Conservation (phyloP, 345 rosid species). For the Eucalyptus dawsonii region DNA sequence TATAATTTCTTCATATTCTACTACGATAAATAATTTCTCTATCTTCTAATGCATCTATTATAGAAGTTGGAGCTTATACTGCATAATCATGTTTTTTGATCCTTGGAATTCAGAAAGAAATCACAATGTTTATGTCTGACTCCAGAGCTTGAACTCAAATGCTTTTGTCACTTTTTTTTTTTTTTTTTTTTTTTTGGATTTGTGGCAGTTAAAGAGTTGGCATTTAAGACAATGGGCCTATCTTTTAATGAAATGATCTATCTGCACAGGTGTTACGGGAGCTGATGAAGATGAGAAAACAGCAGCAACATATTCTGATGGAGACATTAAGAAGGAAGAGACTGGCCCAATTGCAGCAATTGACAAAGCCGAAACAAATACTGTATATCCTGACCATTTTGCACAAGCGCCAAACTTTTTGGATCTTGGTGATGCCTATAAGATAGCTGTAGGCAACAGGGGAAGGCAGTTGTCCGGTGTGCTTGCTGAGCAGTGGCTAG, state of each 20-base stretch:
- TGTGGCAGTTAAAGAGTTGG: neutral
- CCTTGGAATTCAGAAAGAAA: neutral
- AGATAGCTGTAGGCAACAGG: conserved; percentile 46
- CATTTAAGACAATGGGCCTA: neutral
- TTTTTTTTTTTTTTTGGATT: neutral
- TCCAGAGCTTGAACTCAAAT: neutral
- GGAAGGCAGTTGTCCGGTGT: conserved; percentile 43
- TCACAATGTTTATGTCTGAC: neutral
- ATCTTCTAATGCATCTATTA: neutral
- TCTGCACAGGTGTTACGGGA: conserved; percentile 22
- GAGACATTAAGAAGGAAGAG: conserved; percentile 1
- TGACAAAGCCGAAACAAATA: conserved; percentile 27
- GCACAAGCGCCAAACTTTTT: conserved; percentile 17
- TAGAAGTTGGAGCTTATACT: neutral
- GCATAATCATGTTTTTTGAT: neutral
- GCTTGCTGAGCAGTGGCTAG: conserved; percentile 54
- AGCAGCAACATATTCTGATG: conserved; percentile 10
- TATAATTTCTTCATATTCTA: neutral
- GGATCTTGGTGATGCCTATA: conserved; percentile 86
- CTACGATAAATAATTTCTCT: neutral
- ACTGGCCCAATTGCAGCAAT: conserved; percentile 1
- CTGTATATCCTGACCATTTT: conserved; percentile 17
- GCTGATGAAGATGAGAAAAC: conserved; percentile 1
- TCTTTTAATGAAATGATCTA: neutral
- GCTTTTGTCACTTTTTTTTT: neutral